Percentiles rank a stretch among this genome's conserved stretches.
phyloP scores from a whole-genome alignment of 1,139 yeast genomes.

The Protomyces arabidopsidicola region DNA sequence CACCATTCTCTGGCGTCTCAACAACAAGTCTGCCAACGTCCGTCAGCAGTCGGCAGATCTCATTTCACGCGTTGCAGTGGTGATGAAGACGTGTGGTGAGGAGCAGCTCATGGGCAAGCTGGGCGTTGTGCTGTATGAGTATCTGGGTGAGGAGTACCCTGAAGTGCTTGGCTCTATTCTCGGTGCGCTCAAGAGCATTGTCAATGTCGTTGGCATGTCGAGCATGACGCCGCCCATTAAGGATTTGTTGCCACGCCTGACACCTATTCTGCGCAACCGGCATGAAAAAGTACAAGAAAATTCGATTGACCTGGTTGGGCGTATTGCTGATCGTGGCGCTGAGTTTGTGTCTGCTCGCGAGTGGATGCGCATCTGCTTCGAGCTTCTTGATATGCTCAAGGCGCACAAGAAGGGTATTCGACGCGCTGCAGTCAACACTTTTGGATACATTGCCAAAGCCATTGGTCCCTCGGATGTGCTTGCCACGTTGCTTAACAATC shows the following conservation, averaged over 20 bases:
- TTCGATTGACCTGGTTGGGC: conserved; percentile 73
- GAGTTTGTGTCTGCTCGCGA: conserved; percentile 86
- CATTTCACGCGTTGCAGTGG: conserved; percentile 62
- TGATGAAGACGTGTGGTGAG: conserved; percentile 63
- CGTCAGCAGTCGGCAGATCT: conserved; percentile 86
- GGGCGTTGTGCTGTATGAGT: conserved; percentile 76
- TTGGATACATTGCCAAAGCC: conserved; percentile 86
- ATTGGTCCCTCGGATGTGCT: conserved; percentile 96
- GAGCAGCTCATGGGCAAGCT: conserved; percentile 60
- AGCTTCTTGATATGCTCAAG: conserved; percentile 80
- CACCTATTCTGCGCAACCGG: conserved; percentile 85
- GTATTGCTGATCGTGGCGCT: conserved; percentile 77
- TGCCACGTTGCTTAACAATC: conserved; percentile 74
- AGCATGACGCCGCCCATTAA: conserved; percentile 76
- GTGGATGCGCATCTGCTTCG: conserved; percentile 97
- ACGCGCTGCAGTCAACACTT: conserved; percentile 81
- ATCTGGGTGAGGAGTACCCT: conserved; percentile 91
- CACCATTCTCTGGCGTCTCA: conserved; percentile 66
- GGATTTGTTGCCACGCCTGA: conserved; percentile 77
- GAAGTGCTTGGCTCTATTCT: conserved; percentile 86
- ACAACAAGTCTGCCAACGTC: conserved; percentile 65
- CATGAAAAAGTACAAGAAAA: conserved; percentile 90
- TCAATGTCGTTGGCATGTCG: conserved; percentile 52
- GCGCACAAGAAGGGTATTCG: conserved; percentile 76
- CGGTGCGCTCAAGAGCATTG: conserved; percentile 58